Percentiles rank a stretch among this genome's conserved stretches.
phyloP scores from a whole-genome alignment of 2,329 filamentous ascomycete species.

The Keithomyces neogunnii region DNA sequence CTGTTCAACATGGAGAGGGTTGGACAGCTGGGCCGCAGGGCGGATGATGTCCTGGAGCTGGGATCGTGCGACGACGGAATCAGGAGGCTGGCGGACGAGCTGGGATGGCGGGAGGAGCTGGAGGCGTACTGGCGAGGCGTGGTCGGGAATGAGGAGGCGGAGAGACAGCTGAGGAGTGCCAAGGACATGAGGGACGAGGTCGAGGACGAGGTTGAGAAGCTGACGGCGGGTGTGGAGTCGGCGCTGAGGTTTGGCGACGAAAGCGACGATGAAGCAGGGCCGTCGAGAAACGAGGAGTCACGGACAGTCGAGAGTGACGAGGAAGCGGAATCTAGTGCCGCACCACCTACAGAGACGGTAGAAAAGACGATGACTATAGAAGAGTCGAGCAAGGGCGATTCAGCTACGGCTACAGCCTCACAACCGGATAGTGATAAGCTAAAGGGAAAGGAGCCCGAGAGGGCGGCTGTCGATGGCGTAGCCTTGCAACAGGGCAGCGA shows the following conservation, averaged over 20 bases:
- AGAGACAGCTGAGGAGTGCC: conserved; percentile 31
- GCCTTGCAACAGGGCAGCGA: neutral
- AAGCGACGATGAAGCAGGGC: neutral
- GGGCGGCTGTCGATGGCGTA: neutral
- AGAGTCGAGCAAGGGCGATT: too few relatives aligned
- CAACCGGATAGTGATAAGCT: too few relatives aligned
- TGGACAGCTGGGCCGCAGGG: conserved; percentile 64
- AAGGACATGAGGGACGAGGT: conserved; percentile 23
- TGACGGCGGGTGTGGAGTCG: conserved; percentile 27
- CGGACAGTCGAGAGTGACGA: neutral
- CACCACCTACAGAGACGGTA: neutral
- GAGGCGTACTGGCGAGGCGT: conserved; percentile 64
- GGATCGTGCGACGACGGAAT: conserved; percentile 81
- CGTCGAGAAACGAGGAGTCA: neutral
- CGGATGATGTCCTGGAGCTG: conserved; percentile 78
- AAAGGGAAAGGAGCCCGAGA: neutral
- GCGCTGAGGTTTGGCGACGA: conserved; percentile 22
- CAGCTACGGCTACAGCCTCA: too few relatives aligned
- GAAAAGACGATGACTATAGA: too few relatives aligned
- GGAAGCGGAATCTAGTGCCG: neutral
- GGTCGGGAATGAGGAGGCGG: conserved; percentile 52
- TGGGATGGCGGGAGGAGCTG: conserved; percentile 82
- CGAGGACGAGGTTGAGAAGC: conserved; percentile 35
- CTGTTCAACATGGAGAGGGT: conserved; percentile 84
- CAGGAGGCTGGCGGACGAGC: conserved; percentile 63